phyloP scores from a whole-genome alignment of 2,329 filamentous ascomycete species.

The Talaromyces sp. region DNA sequence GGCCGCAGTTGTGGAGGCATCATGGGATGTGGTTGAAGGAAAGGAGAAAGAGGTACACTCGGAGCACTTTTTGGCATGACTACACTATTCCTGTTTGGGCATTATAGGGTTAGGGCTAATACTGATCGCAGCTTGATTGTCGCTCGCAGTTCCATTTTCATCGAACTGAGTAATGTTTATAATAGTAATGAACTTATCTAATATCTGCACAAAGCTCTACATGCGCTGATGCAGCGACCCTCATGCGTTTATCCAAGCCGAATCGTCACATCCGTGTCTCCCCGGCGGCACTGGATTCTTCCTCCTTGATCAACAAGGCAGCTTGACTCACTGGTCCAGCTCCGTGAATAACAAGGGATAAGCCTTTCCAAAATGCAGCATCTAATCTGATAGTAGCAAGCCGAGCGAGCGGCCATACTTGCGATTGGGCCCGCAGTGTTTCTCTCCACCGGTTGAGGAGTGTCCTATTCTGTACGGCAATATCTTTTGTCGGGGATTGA shows the following conservation, averaged over 20 bases:
- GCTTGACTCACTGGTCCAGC: background rate
- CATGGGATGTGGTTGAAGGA: background rate
- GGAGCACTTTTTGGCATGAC: background rate
- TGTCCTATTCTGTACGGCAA: background rate
- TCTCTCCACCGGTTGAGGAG: slow-evolving; percentile 1
- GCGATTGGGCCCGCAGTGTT: slow-evolving; percentile 5
- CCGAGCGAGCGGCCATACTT: slow-evolving; percentile 2
- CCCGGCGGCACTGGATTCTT: background rate
- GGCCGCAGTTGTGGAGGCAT: background rate
- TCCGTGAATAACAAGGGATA: background rate
- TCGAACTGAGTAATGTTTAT: too few relatives aligned
- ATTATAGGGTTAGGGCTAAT: background rate
- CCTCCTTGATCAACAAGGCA: background rate
- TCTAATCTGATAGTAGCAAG: slow-evolving; percentile 3
- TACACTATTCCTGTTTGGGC: background rate
- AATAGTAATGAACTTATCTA: background rate
- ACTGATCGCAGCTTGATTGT: background rate
- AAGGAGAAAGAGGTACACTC: background rate
- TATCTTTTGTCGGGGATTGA: background rate
- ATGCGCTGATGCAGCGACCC: background rate
- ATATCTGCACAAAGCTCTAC: background rate
- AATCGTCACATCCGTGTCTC: background rate
- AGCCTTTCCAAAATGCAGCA: slow-evolving; percentile 1
- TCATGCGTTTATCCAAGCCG: background rate
- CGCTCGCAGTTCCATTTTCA: background rate